phyloP scores from a whole-genome alignment of 768 basidiomycete genomes.

The Kockovaella imperatae region DNA sequence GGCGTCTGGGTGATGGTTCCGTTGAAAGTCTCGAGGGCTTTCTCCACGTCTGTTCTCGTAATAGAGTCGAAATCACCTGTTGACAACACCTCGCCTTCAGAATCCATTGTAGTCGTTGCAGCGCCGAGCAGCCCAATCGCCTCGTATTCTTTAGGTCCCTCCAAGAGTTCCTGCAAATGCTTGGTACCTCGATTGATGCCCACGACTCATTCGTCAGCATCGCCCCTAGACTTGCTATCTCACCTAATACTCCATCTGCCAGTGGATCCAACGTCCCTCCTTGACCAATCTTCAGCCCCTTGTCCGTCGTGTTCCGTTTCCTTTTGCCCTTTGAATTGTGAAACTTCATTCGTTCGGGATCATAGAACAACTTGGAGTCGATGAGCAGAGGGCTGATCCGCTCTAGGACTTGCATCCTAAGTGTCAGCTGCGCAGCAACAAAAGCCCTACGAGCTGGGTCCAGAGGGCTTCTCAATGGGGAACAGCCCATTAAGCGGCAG shows the following conservation, averaged over 20 bases:
- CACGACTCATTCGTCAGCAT: slow-evolving; percentile 54
- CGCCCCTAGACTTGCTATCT: slow-evolving; percentile 20
- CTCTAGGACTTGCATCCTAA: slow-evolving; percentile 74
- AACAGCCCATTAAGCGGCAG: slow-evolving; percentile 55
- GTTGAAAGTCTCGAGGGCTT: slow-evolving; percentile 61
- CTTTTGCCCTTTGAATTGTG: slow-evolving; percentile 18
- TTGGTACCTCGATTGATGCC: slow-evolving; percentile 88
- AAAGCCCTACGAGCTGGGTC: slow-evolving; percentile 60
- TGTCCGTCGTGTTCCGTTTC: slow-evolving; percentile 50
- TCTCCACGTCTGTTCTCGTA: slow-evolving; percentile 66
- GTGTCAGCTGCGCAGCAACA: neutral
- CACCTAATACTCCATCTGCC: slow-evolving; percentile 89
- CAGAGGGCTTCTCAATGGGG: slow-evolving; percentile 82
- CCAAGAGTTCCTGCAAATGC: slow-evolving; percentile 68
- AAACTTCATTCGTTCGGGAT: slow-evolving; percentile 23
- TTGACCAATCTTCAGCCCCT: slow-evolving; percentile 54
- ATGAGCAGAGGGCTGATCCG: slow-evolving; percentile 70
- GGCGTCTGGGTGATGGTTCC: slow-evolving; percentile 86
- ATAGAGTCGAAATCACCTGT: slow-evolving; percentile 56
- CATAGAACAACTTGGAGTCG: slow-evolving; percentile 67
- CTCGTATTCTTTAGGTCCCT: slow-evolving; percentile 88
- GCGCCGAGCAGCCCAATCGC: slow-evolving; percentile 87
- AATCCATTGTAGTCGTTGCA: slow-evolving; percentile 90
- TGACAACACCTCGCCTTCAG: slow-evolving; percentile 72
- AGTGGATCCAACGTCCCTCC: slow-evolving; percentile 85